phyloP scores from a whole-genome alignment of 2,329 filamentous ascomycete species.

The Lachnellula suecica region DNA sequence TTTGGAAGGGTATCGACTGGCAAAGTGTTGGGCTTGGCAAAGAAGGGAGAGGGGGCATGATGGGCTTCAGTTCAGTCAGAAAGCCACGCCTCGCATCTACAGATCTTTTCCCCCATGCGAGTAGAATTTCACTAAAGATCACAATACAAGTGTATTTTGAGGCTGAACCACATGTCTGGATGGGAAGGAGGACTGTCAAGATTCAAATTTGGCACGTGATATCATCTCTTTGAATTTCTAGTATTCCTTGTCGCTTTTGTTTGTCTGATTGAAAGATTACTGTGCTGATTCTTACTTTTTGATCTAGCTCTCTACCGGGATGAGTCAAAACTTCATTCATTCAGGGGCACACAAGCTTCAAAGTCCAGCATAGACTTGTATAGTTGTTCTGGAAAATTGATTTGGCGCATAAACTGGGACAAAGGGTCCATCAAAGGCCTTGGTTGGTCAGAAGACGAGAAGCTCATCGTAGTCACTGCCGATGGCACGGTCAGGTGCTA shows the following conservation, averaged over 20 bases:
- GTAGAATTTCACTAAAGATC: too few relatives aligned
- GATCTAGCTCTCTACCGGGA: conserved; percentile 86
- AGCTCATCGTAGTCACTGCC: conserved; percentile 80
- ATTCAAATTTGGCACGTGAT: not conserved
- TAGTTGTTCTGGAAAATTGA: conserved; percentile 85
- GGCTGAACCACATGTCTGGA: too few relatives aligned
- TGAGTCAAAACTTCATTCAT: conserved; percentile 78
- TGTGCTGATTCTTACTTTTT: conserved; percentile 14
- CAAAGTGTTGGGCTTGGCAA: not conserved
- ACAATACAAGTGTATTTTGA: too few relatives aligned
- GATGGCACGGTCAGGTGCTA: conserved; percentile 89
- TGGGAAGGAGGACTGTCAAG: too few relatives aligned
- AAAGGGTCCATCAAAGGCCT: conserved; percentile 83
- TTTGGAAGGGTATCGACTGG: not conserved
- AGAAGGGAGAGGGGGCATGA: not conserved
- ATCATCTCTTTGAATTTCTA: not conserved
- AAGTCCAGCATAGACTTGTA: conserved; percentile 93
- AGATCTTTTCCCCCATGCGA: too few relatives aligned
- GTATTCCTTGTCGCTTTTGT: conserved; percentile 1
- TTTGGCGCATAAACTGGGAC: conserved; percentile 88
- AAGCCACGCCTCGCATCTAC: too few relatives aligned
- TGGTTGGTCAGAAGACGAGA: conserved; percentile 96
- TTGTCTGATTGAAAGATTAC: not conserved
- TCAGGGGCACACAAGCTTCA: conserved; percentile 66
- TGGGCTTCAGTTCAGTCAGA: too few relatives aligned